Evolutionary conservation across 176 grass and related monocot genomes (phyloP).

Genomic region (Carex parvula): DNA sequence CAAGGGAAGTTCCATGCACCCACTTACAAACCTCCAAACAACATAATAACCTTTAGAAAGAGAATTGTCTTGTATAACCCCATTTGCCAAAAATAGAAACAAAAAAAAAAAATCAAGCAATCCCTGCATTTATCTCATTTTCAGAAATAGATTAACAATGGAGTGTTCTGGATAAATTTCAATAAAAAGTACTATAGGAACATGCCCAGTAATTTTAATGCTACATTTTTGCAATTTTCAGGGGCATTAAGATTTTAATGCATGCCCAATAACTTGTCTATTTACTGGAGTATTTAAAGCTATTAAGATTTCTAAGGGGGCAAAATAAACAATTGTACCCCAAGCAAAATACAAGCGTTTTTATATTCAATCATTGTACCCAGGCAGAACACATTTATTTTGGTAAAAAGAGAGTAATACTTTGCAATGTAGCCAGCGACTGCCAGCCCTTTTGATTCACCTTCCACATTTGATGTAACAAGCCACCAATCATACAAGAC

Average conservation of each 20-base stretch:
- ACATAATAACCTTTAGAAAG: neutral
- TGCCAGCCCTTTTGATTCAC: neutral
- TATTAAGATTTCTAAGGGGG: neutral
- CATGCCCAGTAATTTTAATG: neutral
- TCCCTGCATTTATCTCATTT: neutral
- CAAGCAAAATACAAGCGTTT: neutral
- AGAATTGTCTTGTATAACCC: neutral
- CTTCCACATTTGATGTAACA: neutral
- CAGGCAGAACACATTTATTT: neutral
- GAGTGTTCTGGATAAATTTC: neutral
- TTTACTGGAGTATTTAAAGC: neutral
- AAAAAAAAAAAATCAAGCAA: neutral
- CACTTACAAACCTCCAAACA: neutral
- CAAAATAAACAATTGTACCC: neutral
- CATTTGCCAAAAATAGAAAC: neutral
- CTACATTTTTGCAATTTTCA: neutral
- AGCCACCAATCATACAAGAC: conserved; percentile 15
- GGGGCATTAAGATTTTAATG: neutral
- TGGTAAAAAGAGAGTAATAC: neutral
- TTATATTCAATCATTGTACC: neutral
- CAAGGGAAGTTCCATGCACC: neutral
- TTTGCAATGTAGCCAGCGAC: neutral
- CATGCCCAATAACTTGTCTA: neutral
- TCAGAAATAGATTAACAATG: neutral
- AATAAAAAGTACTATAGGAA: neutral